Percentiles rank a stretch among this genome's conserved stretches.
These are phyloP conservation scores for Datura wrightii DNA, from an alignment of 257 asterid species.

Conservation along the genomic window DNA sequence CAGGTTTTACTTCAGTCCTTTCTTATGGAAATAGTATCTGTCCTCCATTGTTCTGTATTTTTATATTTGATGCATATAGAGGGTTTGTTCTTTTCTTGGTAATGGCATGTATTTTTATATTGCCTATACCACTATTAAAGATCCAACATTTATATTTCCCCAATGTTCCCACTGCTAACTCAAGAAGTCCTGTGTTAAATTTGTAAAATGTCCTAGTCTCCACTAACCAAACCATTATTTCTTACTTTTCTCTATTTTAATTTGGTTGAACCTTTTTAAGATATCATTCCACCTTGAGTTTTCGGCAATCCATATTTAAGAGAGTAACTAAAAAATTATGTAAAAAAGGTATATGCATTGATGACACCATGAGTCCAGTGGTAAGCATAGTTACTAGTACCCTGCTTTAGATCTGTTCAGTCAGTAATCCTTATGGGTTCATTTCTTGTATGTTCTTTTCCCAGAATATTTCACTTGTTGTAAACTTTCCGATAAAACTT, in stretches of 20 bases:
- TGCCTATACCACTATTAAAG: neutral
- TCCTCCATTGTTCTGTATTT: neutral
- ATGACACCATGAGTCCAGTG: neutral
- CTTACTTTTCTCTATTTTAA: neutral
- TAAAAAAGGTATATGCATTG: neutral
- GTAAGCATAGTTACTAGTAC: conserved; percentile 6
- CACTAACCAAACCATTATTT: neutral
- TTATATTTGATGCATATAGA: neutral
- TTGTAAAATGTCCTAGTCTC: neutral
- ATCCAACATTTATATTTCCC: neutral
- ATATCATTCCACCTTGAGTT: neutral
- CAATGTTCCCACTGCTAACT: conserved; percentile 2
- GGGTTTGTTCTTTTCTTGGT: neutral
- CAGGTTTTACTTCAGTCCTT: conserved; percentile 59
- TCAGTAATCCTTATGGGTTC: conserved; percentile 16
- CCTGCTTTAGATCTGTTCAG: neutral
- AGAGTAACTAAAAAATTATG: neutral
- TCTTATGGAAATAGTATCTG: neutral
- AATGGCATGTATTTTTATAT: conserved; percentile 21
- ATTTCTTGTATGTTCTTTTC: neutral
- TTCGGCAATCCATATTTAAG: neutral
- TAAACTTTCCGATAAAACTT: neutral
- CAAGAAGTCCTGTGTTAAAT: neutral
- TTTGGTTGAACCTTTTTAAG: neutral
- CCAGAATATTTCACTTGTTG: neutral